Conservation (phyloP, 148 eudicot species). For the Limonium bicolor region DNA sequence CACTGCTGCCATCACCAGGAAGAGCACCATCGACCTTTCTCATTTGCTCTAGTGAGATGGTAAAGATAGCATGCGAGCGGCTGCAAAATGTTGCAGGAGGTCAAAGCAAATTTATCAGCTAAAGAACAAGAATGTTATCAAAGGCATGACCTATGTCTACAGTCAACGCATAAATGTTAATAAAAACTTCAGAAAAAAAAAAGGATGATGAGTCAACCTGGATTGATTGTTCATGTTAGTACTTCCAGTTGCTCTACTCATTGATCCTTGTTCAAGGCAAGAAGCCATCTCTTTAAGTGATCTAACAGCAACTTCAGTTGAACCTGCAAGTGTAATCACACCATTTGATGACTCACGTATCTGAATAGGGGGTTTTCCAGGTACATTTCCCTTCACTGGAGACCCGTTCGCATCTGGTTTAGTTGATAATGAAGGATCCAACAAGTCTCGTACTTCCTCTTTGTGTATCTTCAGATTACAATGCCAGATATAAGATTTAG, state of each 20-base stretch:
- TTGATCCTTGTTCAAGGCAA: slow-evolving; percentile 93
- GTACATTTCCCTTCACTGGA: slow-evolving; percentile 38
- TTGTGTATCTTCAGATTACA: slow-evolving; percentile 59
- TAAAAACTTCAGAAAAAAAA: too few species aligned
- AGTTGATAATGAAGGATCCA: slow-evolving; percentile 43
- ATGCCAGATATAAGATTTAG: slow-evolving; percentile 9
- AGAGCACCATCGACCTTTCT: slow-evolving; percentile 34
- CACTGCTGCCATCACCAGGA: slow-evolving; percentile 31
- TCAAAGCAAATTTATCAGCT: background rate
- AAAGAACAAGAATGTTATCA: too few species aligned
- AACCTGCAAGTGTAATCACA: slow-evolving; percentile 93
- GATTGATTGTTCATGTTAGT: slow-evolving; percentile 98
- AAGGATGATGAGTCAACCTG: slow-evolving; percentile 25
- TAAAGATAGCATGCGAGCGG: slow-evolving; percentile 99
- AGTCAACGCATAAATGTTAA: too few species aligned
- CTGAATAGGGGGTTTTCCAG: slow-evolving; percentile 89
- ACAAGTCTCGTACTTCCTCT: slow-evolving; percentile 93
- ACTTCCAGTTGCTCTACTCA: slow-evolving; percentile 95
- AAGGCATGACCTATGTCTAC: too few species aligned
- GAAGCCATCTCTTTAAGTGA: slow-evolving; percentile 90
- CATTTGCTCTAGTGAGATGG: slow-evolving; percentile 94
- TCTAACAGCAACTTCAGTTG: slow-evolving; percentile 77
- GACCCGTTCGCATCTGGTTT: slow-evolving; percentile 66
- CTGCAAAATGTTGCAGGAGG: slow-evolving; percentile 21
- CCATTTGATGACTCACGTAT: slow-evolving; percentile 94